A percentile compares a stretch with the other conserved stretches of the same genome.
phyloP scores from a whole-genome alignment of 768 basidiomycete genomes.

The Trametes maxima region DNA sequence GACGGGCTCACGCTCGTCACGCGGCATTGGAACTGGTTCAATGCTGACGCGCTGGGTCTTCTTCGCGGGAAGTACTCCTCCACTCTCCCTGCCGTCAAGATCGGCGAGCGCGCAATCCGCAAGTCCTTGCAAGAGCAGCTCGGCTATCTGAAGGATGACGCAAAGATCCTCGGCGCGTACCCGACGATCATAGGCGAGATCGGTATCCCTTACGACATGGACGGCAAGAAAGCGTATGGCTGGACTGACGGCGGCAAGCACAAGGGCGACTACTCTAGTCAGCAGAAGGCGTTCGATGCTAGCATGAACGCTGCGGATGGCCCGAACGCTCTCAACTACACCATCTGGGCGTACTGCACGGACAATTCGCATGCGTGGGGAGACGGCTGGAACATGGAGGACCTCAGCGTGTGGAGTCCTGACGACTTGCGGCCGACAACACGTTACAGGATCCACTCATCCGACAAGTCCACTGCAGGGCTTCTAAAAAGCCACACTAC shows the following conservation, averaged over 20 bases:
- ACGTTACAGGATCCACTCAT: conserved; percentile 31
- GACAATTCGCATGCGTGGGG: conserved; percentile 89
- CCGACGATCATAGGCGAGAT: conserved; percentile 97
- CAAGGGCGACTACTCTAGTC: conserved; percentile 73
- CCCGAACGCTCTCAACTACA: conserved; percentile 71
- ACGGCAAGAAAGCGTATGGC: conserved; percentile 82
- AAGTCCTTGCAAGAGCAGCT: conserved; percentile 83
- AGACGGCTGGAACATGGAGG: conserved; percentile 97
- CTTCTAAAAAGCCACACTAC: conserved; percentile 33
- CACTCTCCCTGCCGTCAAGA: conserved; percentile 68
- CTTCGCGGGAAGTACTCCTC: conserved; percentile 78
- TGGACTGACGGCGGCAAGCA: conserved; percentile 66
- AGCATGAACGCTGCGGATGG: conserved; percentile 82
- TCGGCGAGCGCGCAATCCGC: conserved; percentile 85
- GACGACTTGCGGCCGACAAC: conserved; percentile 58
- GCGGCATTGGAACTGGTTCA: conserved; percentile 93
- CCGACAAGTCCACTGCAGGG: conserved; percentile 43
- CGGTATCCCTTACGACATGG: conserved; percentile 94
- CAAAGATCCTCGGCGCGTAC: conserved; percentile 63
- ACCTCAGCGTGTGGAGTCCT: conserved; percentile 83
- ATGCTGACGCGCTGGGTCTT: conserved; percentile 93
- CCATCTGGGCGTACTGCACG: conserved; percentile 87
- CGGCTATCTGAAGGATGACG: conserved; percentile 74
- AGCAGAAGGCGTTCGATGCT: conserved; percentile 87
- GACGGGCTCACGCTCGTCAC: conserved; percentile 94